These are phyloP conservation scores for Arthrinium puccinioides DNA, from an alignment of 2,329 filamentous ascomycete species.

Conservation along the genomic window DNA sequence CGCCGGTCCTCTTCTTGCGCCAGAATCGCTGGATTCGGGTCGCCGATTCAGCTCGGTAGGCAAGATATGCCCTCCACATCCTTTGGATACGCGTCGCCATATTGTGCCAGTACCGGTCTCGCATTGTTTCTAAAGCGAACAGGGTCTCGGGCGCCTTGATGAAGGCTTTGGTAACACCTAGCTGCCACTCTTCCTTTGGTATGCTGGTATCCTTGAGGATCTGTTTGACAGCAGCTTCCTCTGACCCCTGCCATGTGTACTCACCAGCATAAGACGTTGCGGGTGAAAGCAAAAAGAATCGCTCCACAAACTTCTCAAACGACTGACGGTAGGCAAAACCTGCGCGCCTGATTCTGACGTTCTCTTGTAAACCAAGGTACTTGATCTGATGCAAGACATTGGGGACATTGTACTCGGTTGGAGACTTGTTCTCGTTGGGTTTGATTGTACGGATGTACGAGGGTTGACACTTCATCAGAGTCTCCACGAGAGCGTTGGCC, in stretches of 20 bases:
- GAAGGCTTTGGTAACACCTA: conserved; percentile 94
- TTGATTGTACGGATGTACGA: conserved; percentile 99
- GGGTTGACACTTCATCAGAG: conserved; percentile 93
- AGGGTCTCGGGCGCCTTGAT: conserved; percentile 97
- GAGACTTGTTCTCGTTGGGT: conserved; percentile 97
- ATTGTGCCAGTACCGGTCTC: conserved; percentile 97
- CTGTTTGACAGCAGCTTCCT: conserved; percentile 79
- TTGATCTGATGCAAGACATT: conserved; percentile 99
- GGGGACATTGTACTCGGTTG: conserved; percentile 80
- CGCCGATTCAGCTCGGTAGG: conserved; percentile 86
- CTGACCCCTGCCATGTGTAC: conserved; percentile 90
- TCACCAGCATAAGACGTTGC: conserved; percentile 95
- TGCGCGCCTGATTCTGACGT: conserved; percentile 92
- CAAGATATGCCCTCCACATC: conserved; percentile 92
- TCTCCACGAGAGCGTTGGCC: conserved; percentile 89
- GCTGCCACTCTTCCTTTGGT: conserved; percentile 89
- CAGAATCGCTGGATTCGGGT: conserved; percentile 93
- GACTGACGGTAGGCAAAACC: conserved; percentile 96
- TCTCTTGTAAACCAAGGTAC: conserved; percentile 97
- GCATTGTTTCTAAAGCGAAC: conserved; percentile 95
- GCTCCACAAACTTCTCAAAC: conserved; percentile 96
- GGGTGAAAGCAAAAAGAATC: conserved; percentile 91
- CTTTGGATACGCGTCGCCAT: conserved; percentile 97
- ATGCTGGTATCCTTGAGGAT: conserved; percentile 97
- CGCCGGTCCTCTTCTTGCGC: conserved; percentile 85